Evolutionary conservation across 192 early-diverging fungal species (phyloP), one percentile per base, ranked within the genome.

Genomic region (Coemansia sp.): DNA sequence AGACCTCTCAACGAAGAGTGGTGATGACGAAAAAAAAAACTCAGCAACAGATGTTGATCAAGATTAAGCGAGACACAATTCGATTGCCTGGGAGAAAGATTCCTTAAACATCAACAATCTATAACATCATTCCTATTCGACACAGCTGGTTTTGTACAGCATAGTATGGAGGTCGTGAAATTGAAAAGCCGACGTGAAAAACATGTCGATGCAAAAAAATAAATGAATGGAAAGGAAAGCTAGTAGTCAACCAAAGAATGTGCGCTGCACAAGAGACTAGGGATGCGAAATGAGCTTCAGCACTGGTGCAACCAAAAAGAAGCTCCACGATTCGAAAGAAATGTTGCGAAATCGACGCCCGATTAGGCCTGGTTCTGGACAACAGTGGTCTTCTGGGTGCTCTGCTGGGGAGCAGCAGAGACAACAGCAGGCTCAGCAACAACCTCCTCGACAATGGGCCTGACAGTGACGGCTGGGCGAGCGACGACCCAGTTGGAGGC

Each of bases 341-440:
- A n/a, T n/a, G n/a, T n/a, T 33, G 31, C 13, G 13, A 31, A 63
- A 2, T 51, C 46, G 10, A 18, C 0, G 18, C 2, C 28, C 51
- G 23, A 18, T 49, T 67, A 77, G 28, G 65, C 74, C 48, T 77
- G 63, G 74, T 77, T 77, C 62, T 77, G 74, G 35, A 77, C 65
- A 42, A 77, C 40, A 40, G 74, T 71, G 13, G 74, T 60, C 58
- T 67, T 67, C 65, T 67, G 65, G 15, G 10, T 57, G 43, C 25
- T 42, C 23, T 59, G 64, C 53, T 70, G 60, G 42, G 59, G 46
- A 21, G 64, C 56, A 46, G 34, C 55, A 23, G 40, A n/a, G 48
- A 49, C 51, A 48, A 51, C 58, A 21, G 61, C 59, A 12, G 69
- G 63, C 62, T 66, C 57, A 1, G 39, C 23, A 28, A 56, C 58